Base-by-base conservation (phyloP, 2,329 filamentous ascomycete genomes). In the Alternaria solani region DNA sequence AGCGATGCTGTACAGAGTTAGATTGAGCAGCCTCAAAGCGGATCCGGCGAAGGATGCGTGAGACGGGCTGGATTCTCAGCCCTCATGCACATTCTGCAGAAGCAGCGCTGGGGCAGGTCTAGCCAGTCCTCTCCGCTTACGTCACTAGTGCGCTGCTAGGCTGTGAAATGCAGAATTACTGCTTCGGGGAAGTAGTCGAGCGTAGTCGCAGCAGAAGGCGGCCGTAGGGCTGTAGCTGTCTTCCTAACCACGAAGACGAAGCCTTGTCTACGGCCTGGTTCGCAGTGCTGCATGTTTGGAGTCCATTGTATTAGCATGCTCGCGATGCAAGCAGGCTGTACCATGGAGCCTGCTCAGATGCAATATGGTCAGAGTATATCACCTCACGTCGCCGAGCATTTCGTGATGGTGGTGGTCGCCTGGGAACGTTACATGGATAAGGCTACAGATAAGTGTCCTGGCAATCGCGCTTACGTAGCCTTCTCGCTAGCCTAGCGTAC, bases 391-490 rank as follows among this genome's bases (percentile, higher is more conserved):
- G 49, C 38, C 32, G 46, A 49, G 32, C 20, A 26, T 51, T 34
- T 9, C 32, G 32, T 34, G 47, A 57, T 53, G 23, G 43, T 34
- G 36, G 55, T 38, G 32, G 42, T 59, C 47, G 51, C 49, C 47
- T 55, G 36, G 11, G 18, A 32, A 18, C 38, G 44, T 46, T 38
- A 43, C 51, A 55, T 55, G 51, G 30, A 51, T 18, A 55, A 51
- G 51, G 39, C 23, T 53, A 46, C 38, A 59, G 60, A 61, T 63
- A 59, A 65, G 60, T 65, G 60, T 65, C 54, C 61, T 61, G 48
- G 44, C 55, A 28, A 54, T 32, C 48, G 51, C 38, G 63, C 60
- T 63, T 63, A 63, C 63, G 49, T 58, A 48, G 34, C 41, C 39
- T 56, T 23, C 36, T 32, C 20, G 48, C 49, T 34, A 28, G 25